A percentile compares a stretch with the other conserved stretches of the same genome.
phyloP scores from a whole-genome alignment of 371 early-diverging fungal genomes.

The Mortierella sp. region DNA sequence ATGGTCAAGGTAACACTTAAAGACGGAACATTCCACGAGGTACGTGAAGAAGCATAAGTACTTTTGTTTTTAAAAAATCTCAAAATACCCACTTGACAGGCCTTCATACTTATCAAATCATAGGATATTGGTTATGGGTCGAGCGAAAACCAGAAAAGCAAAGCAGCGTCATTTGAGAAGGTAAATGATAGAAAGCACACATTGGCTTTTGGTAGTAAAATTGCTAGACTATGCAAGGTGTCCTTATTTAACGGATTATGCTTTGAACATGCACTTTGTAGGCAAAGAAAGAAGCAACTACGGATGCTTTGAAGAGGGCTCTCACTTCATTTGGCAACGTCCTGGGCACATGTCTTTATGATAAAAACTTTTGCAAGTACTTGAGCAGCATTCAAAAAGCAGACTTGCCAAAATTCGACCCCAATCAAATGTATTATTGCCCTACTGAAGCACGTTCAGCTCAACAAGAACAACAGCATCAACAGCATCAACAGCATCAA shows the following conservation, averaged over 20 bases:
- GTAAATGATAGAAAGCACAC: constrained; percentile 38
- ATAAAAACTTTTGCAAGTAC: constrained; percentile 84
- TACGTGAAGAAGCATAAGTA: constrained; percentile 29
- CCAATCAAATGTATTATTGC: constrained; percentile 11
- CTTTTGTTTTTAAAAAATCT: too few relatives aligned
- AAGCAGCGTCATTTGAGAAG: constrained; percentile 91
- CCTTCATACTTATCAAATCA: not conserved
- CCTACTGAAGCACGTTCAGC: constrained; percentile 13
- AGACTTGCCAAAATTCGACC: constrained; percentile 25
- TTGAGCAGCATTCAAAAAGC: constrained; percentile 60
- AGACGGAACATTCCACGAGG: constrained; percentile 96
- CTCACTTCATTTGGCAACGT: constrained; percentile 95
- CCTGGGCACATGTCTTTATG: constrained; percentile 96
- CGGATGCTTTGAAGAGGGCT: constrained; percentile 97
- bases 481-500: not conserved
- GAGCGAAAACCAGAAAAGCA: constrained; percentile 86
- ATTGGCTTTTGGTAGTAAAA: too few relatives aligned
- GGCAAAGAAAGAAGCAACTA: constrained; percentile 97
- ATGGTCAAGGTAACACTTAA: constrained; percentile 90
- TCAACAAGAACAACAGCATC: constrained; percentile 11
- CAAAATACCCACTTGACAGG: not conserved
- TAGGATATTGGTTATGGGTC: constrained; percentile 92
- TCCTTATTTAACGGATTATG: not conserved
- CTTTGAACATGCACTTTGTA: constrained; percentile 21
- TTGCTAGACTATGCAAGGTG: too few relatives aligned